Evolutionary conservation across 768 basidiomycete genomes (phyloP).

Genomic region (Leccinum barrowsii): DNA sequence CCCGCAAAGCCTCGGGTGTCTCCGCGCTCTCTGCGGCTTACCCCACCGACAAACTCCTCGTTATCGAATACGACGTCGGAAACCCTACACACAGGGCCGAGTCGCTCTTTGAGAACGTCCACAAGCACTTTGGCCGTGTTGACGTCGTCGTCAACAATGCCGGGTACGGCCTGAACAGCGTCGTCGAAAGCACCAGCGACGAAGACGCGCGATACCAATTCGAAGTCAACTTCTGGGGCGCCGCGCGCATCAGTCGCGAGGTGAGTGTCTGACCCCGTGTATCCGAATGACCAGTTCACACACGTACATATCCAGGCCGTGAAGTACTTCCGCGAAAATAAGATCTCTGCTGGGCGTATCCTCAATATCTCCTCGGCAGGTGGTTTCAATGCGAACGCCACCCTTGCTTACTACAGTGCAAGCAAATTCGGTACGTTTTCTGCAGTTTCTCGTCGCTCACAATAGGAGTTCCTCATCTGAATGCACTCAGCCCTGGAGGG

Average conservation of each 20-base stretch:
- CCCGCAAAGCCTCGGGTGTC: slow-evolving; percentile 23
- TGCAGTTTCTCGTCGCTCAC: too few relatives aligned
- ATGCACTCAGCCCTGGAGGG: slow-evolving; percentile 21
- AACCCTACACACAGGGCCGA: slow-evolving; percentile 13
- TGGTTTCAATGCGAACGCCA: slow-evolving; percentile 17
- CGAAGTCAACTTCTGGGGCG: slow-evolving; percentile 35
- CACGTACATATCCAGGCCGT: slow-evolving; percentile 13
- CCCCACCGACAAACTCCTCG: slow-evolving; percentile 21
- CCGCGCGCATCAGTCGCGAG: slow-evolving; percentile 21
- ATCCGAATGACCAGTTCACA: neutral
- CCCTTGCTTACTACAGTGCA: slow-evolving; percentile 19
- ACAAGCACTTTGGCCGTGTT: slow-evolving; percentile 27
- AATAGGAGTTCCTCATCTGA: neutral
- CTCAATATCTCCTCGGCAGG: slow-evolving; percentile 21
- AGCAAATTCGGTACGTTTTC: slow-evolving; percentile 21
- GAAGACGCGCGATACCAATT: slow-evolving; percentile 27
- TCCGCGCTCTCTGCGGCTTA: slow-evolving; percentile 13
- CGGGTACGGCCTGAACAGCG: slow-evolving; percentile 18
- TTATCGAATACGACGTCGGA: slow-evolving; percentile 31
- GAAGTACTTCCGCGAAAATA: slow-evolving; percentile 30
- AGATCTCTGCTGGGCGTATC: slow-evolving; percentile 20
- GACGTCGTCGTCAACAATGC: slow-evolving; percentile 37
- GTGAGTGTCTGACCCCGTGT: slow-evolving; percentile 2
- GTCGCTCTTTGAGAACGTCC: slow-evolving; percentile 21
- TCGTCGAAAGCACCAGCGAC: slow-evolving; percentile 27